A percentile compares a stretch with the other conserved stretches of the same genome.
These are phyloP conservation scores for Raphanus sativus DNA, from an alignment of 345 rosid species.

Conservation along the genomic window DNA sequence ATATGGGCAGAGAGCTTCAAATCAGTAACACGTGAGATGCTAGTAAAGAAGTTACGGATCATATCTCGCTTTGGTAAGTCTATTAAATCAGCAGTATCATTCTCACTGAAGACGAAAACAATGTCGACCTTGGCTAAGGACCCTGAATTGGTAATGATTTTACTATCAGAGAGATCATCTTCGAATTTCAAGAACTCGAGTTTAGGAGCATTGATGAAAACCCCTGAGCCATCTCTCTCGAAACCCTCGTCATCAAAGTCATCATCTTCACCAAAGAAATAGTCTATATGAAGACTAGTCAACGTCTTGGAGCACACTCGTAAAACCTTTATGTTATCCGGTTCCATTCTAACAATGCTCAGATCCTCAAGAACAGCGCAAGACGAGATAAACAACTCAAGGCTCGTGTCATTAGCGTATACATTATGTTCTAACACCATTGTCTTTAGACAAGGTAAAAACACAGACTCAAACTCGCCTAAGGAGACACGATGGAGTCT, in stretches of 20 bases:
- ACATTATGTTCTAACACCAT: conserved; percentile 23
- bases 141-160: conserved; percentile 3
- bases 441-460: conserved; percentile 15
- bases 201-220: conserved; percentile 21
- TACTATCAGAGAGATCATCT: conserved; percentile 10
- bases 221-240: background rate
- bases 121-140: conserved; percentile 19
- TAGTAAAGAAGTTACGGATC: conserved; percentile 13
- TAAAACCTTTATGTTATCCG: background rate
- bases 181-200: conserved; percentile 12
- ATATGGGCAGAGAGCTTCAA: background rate
- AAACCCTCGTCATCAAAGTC: background rate
- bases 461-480: conserved; percentile 3
- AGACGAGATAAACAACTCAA: conserved; percentile 26
- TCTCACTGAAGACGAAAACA: conserved; percentile 3
- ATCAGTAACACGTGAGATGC: conserved; percentile 13
- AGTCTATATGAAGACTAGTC: background rate
- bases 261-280: background rate
- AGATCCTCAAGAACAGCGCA: conserved; percentile 20
- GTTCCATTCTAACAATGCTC: conserved; percentile 15
- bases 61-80: conserved; percentile 21
- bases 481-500: conserved; percentile 14
- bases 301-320: conserved; percentile 21
- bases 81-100: background rate
- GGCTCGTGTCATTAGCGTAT: background rate